Evolutionary conservation across 805 yeast genomes (phyloP).

Genomic region (Vanderwaltozyma tropicalis): DNA sequence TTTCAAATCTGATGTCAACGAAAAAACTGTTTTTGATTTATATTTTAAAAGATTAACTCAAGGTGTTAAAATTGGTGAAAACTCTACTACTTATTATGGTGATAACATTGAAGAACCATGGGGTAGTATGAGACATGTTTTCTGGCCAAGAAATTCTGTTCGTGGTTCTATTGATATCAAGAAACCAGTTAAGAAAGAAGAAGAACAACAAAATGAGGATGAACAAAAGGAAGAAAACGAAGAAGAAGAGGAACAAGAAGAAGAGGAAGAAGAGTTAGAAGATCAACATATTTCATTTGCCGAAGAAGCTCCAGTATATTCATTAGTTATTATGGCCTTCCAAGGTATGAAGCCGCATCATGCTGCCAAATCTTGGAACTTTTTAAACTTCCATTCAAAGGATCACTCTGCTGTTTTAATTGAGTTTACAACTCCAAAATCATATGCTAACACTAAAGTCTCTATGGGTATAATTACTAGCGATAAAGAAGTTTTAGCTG

Average conservation of each 20-base stretch:
- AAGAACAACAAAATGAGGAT: slow-evolving; percentile 5
- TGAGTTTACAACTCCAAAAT: slow-evolving; percentile 92
- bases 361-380: slow-evolving; percentile 96
- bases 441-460: slow-evolving; percentile 76
- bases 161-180: slow-evolving; percentile 50
- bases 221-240: slow-evolving; percentile 7
- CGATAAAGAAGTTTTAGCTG: slow-evolving; percentile 50
- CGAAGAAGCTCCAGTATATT: slow-evolving; percentile 26
- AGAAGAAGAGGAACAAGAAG: slow-evolving; percentile 6
- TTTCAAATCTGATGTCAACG: slow-evolving; percentile 53
- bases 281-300: slow-evolving; percentile 10
- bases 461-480: slow-evolving; percentile 65
- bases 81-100: slow-evolving; percentile 82
- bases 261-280: slow-evolving; percentile 5
- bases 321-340: slow-evolving; percentile 91
- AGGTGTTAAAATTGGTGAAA: slow-evolving; percentile 82
- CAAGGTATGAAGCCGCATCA: slow-evolving; percentile 99
- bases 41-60: slow-evolving; percentile 50
- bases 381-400: slow-evolving; percentile 75
- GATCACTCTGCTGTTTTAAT: slow-evolving; percentile 70
- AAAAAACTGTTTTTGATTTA: slow-evolving; percentile 63
- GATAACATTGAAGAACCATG: slow-evolving; percentile 77
- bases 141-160: slow-evolving; percentile 86
- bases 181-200: slow-evolving; percentile 8
- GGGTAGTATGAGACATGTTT: slow-evolving; percentile 94